phyloP scores from a whole-genome alignment of 768 basidiomycete species.

The Lentinula sp. region DNA sequence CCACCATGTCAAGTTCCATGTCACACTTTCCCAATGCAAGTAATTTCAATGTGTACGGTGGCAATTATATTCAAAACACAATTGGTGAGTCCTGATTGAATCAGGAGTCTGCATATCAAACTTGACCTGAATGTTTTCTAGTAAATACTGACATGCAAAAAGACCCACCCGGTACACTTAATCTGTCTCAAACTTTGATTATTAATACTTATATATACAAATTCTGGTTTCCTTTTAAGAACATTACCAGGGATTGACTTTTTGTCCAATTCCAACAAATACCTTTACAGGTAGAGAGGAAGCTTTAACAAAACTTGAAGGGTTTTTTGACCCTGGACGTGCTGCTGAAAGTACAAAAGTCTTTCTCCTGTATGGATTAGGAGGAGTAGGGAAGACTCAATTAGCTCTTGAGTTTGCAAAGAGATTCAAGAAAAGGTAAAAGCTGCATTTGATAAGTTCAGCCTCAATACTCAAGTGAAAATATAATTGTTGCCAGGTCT shows the following conservation, averaged over 20 bases:
- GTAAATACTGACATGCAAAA: too few species aligned
- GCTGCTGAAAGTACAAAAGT: background rate
- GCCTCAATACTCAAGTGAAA: background rate
- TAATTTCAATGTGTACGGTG: too few species aligned
- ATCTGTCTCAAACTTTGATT: too few species aligned
- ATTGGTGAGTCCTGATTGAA: too few species aligned
- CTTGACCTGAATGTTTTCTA: too few species aligned
- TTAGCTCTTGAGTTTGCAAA: background rate
- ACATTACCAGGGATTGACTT: background rate
- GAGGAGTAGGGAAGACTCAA: constrained; percentile 6
- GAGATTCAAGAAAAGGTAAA: background rate
- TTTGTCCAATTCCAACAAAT: background rate
- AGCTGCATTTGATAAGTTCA: background rate
- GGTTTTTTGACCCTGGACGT: background rate
- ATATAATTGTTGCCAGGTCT: background rate
- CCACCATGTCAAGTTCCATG: too few species aligned
- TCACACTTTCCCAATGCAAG: too few species aligned
- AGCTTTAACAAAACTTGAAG: background rate
- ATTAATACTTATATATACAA: too few species aligned
- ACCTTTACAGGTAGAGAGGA: background rate
- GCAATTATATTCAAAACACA: too few species aligned
- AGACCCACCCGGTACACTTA: too few species aligned
- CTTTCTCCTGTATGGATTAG: background rate
- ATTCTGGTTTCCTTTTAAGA: background rate
- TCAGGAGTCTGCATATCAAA: too few species aligned